Evolutionary conservation across 306 rosid species (phyloP), one percentile per base, ranked within the genome.

Genomic region (Herpetospermum pedunculosum): DNA sequence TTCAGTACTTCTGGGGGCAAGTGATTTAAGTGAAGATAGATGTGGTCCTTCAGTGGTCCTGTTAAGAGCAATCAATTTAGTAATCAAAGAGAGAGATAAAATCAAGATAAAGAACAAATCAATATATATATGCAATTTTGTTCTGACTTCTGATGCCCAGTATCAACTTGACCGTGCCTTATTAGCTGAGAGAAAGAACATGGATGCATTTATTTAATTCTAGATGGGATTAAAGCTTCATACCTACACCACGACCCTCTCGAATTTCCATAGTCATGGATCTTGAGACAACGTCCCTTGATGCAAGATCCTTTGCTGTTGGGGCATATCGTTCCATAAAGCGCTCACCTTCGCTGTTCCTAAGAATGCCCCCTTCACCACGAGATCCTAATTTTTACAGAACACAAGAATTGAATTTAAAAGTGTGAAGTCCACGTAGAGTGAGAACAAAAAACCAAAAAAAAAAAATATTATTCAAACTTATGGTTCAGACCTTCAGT

Each of bases 291-390:
- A 92, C 88, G 71, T 92, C 98, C 82, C 97, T 89, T 53, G 97
- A 94, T 77, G 98, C 98, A 84, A 94, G 96, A 85, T 94, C 98
- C 87, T 91, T 94, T 2, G 97, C 97, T 29, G 96, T 94, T 59
- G 98, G 98, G 76, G 98, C 98, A 84, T 91, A 91, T 43, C 98
- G 87, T 81, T 94, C 98, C 98, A 94, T 94, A 80, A 94, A 94
- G 37, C 97, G 87, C 84, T 94, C 98, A 71, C 98, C 98, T 87
- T 94, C 97, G 54, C 95, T 89, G 60, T 94, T 94, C 75, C 97
- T 84, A 15, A 94, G 96, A 81, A 94, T 94, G 77, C 97, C 98
- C 83, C 98, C 98, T 84, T 94, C 98, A 52, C 98, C 97, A 34
- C 97, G 95, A 76, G 98, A 94, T 74, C 98, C 98, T 94, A 82